Conservation (phyloP, 2,329 filamentous ascomycete species). For the Sclerotinia borealis region DNA sequence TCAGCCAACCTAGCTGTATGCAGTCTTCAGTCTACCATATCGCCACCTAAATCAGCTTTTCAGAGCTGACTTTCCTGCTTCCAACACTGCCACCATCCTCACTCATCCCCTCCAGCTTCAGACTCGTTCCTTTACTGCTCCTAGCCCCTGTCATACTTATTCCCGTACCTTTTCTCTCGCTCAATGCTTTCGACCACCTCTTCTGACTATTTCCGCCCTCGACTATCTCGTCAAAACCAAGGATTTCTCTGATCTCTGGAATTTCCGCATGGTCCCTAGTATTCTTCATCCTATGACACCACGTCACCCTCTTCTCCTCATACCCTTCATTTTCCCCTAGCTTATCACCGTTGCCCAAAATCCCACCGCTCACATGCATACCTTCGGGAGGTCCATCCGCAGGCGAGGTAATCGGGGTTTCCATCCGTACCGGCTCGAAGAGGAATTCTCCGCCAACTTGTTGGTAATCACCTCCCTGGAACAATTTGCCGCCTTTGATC, state of each 20-base stretch:
- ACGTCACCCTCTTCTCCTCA: slow-evolving; percentile 59
- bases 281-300: slow-evolving; percentile 77
- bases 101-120: slow-evolving; percentile 6
- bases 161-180: slow-evolving; percentile 48
- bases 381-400: not conserved
- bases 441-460: slow-evolving; percentile 43
- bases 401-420: slow-evolving; percentile 20
- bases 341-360: slow-evolving; percentile 15
- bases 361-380: slow-evolving; percentile 13
- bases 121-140: slow-evolving; percentile 1
- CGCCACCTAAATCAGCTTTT: not conserved
- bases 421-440: slow-evolving; percentile 30
- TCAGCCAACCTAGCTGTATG: not conserved
- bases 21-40: not conserved
- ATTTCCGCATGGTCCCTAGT: slow-evolving; percentile 74
- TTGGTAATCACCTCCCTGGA: slow-evolving; percentile 45
- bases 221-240: slow-evolving; percentile 48
- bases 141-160: slow-evolving; percentile 31
- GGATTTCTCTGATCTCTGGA: slow-evolving; percentile 54
- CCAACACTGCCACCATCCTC: slow-evolving; percentile 8
- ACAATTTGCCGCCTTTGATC: slow-evolving; percentile 34
- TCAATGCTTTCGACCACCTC: slow-evolving; percentile 42
- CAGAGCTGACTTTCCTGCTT: not conserved
- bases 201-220: slow-evolving; percentile 36
- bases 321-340: slow-evolving; percentile 12